Evolutionary conservation across 2,329 filamentous ascomycete species (phyloP), one percentile per base, ranked within the genome.

Genomic region (Stachybotrys echinatus): DNA sequence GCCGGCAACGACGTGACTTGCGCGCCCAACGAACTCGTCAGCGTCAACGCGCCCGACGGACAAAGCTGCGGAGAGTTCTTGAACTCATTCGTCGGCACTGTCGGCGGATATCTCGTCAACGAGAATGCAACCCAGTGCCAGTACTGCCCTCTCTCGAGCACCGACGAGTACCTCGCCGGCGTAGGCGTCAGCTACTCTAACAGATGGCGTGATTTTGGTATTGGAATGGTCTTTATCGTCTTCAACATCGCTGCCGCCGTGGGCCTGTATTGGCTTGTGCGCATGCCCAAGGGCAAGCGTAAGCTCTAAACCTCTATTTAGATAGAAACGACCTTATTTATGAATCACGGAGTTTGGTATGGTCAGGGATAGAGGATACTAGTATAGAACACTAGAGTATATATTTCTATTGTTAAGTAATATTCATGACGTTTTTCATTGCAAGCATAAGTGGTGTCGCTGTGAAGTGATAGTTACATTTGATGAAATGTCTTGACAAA

Each of bases 1-100:
- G 62, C 61, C 4, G 63, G 64, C 23, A 54, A 55, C 0, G 12
- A 45, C 1, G 61, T 65, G 27, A 57, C 61, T 2, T 92, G 88
- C 65, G 77, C 83, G 2, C 44, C 59, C 2, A 85, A 84, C 58
- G 88, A 92, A 63, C 73, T 78, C 52, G 69, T 86, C 12, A 64
- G 69, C 7, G 83, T 92, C 63, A 69, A 81, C 23, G 81, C 87
- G 1, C 74, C 77, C 0, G 44, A 57, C 4, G 72, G 72, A 17
- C 52, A 68, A 53, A 85, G 73, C 1, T 88, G 84, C 59, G 66
- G 57, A 2, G 53, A 75, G 18, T 88, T 84, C 60, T 60, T 85
- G 57, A 52, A 56, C 5, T 37, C 58, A 1, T 83, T 75, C 56
- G 71, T 79, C 8, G 48, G 55, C 0, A 45, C 50, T 1, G 46